phyloP scores from a whole-genome alignment of 768 basidiomycete genomes.

The Leccinum uliginosum region DNA sequence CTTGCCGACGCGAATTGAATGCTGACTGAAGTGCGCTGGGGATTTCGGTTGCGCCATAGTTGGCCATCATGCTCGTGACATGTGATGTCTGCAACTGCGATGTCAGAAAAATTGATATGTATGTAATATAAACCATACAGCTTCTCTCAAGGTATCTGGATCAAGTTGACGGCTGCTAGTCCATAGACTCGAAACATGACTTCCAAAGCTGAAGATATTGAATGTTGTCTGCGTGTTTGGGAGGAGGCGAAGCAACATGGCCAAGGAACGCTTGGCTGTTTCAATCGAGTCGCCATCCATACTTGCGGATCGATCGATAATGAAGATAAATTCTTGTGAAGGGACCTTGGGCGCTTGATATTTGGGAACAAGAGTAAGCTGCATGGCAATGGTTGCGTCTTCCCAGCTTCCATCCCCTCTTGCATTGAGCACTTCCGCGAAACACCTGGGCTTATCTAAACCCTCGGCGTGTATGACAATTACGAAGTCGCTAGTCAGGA shows the following conservation, averaged over 20 bases:
- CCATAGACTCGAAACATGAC: conserved; percentile 32
- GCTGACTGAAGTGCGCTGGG: conserved; percentile 36
- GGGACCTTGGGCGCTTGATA: conserved; percentile 39
- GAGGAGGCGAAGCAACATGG: conserved; percentile 46
- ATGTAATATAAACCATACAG: conserved; percentile 27
- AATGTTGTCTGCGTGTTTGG: conserved; percentile 41
- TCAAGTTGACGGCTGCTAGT: conserved; percentile 29
- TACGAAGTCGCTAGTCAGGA: conserved; percentile 48
- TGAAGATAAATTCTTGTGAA: conserved; percentile 55
- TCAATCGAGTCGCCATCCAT: conserved; percentile 43
- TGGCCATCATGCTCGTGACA: conserved; percentile 37
- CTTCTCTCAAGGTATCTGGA: conserved; percentile 27
- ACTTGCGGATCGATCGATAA: conserved; percentile 56
- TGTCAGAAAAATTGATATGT: conserved; percentile 7
- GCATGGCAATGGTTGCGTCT: conserved; percentile 42
- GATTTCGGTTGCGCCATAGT: conserved; percentile 53
- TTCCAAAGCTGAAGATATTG: conserved; percentile 59
- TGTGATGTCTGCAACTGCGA: conserved; percentile 32
- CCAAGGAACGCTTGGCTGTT: conserved; percentile 45
- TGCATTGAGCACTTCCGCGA: conserved; percentile 42
- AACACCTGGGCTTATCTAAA: conserved; percentile 52
- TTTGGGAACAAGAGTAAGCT: conserved; percentile 52
- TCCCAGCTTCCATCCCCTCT: conserved; percentile 2
- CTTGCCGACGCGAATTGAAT: conserved; percentile 31
- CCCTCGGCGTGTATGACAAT: conserved; percentile 44